Evolutionary conservation across 148 eudicot species (phyloP).

Genomic region (Fagopyrum esculentum): DNA sequence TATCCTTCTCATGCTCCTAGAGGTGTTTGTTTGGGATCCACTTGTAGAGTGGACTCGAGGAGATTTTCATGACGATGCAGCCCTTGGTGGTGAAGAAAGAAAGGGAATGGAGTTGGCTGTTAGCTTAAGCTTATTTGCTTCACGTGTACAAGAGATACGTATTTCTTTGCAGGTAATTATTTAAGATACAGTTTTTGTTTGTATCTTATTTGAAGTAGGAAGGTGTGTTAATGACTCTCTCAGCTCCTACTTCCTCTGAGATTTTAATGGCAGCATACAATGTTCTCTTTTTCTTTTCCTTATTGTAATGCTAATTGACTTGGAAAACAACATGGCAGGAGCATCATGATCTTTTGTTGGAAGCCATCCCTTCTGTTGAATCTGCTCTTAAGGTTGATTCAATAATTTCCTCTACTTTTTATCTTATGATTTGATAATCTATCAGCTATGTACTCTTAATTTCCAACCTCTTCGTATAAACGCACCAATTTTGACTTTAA

Average conservation of each 20-base stretch:
- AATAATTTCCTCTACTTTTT: slow-evolving; percentile 15
- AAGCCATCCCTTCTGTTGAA: slow-evolving; percentile 78
- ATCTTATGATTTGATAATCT: slow-evolving; percentile 9
- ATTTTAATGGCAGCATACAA: not conserved
- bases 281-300: not conserved
- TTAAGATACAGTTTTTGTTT: not conserved
- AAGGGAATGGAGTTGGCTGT: slow-evolving; percentile 99
- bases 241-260: not conserved
- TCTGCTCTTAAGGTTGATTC: slow-evolving; percentile 69
- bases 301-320: not conserved
- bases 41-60: slow-evolving; percentile 99
- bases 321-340: slow-evolving; percentile 42
- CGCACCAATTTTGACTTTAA: slow-evolving; percentile 12
- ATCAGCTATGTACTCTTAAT: not conserved
- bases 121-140: slow-evolving; percentile 96
- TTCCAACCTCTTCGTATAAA: not conserved
- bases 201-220: not conserved
- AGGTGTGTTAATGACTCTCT: slow-evolving; percentile 9
- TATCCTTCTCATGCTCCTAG: slow-evolving; percentile 77
- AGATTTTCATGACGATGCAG: slow-evolving; percentile 94
- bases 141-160: slow-evolving; percentile 98
- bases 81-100: slow-evolving; percentile 96
- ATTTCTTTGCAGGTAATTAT: slow-evolving; percentile 81
- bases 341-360: slow-evolving; percentile 84
- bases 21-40: slow-evolving; percentile 98